These are phyloP conservation scores for Myxozyma mucilagina DNA, from an alignment of 805 yeast genomes.

Conservation along the genomic window DNA sequence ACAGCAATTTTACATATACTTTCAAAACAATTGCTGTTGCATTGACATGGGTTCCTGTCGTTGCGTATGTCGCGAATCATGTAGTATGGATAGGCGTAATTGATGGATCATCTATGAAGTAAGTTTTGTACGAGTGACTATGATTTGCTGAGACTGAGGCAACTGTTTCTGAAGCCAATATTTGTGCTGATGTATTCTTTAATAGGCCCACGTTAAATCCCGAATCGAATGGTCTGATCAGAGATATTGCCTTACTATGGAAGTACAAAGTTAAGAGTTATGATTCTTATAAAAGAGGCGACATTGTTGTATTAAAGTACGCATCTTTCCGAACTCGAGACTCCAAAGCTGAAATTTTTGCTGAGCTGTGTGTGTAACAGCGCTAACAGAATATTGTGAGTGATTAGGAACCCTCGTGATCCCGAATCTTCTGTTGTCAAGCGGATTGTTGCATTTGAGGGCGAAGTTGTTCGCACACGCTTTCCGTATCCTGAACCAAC, in stretches of 20 bases:
- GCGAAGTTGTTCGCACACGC: slow-evolving; percentile 65
- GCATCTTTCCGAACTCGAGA: too few species aligned
- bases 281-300: slow-evolving; percentile 19
- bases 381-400: too few species aligned
- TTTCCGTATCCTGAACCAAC: slow-evolving; percentile 64
- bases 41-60: slow-evolving; percentile 78
- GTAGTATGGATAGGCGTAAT: slow-evolving; percentile 71
- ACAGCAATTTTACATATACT: background rate
- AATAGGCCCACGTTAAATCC: slow-evolving; percentile 29
- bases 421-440: slow-evolving; percentile 77
- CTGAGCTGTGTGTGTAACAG: too few species aligned
- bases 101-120: slow-evolving; percentile 76
- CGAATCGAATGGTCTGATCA: slow-evolving; percentile 22
- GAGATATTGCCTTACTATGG: slow-evolving; percentile 25
- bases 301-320: slow-evolving; percentile 22
- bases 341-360: too few species aligned
- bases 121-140: background rate
- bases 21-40: slow-evolving; percentile 39
- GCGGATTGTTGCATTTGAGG: slow-evolving; percentile 72
- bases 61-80: slow-evolving; percentile 65
- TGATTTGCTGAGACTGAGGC: background rate
- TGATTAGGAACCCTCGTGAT: slow-evolving; percentile 56
- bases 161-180: background rate
- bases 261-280: slow-evolving; percentile 11
- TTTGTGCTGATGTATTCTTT: background rate